Conservation (phyloP, 306 rosid species). For the Acacia acuminata region DNA sequence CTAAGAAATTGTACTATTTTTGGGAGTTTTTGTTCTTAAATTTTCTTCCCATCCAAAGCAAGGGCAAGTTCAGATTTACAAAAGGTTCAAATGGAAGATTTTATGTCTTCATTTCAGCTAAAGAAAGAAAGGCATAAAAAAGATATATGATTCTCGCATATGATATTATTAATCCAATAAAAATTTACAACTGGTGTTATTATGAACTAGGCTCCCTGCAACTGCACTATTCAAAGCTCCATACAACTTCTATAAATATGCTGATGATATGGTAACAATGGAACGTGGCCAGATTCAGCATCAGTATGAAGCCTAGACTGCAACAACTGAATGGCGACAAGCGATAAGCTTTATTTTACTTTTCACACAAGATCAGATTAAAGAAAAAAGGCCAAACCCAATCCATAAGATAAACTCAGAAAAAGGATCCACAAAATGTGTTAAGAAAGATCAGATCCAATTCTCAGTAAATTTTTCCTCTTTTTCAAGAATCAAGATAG, state of each 20-base stretch:
- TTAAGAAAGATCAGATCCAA: slow-evolving; percentile 12
- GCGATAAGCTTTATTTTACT: background rate
- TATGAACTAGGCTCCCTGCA: background rate
- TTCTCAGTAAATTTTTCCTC: slow-evolving; percentile 13
- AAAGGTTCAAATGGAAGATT: background rate
- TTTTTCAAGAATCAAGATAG: background rate
- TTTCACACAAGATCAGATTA: background rate
- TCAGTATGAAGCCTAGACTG: background rate
- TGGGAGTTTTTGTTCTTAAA: background rate
- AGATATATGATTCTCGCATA: no score
- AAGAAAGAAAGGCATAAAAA: background rate
- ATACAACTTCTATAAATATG: background rate
- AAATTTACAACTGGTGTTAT: background rate
- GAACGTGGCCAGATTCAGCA: background rate
- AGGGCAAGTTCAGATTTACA: background rate
- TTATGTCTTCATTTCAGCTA: background rate
- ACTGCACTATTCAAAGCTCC: background rate
- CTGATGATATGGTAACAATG: background rate
- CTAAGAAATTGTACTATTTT: background rate
- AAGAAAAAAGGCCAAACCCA: background rate
- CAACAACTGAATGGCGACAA: background rate
- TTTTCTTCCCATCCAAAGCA: background rate
- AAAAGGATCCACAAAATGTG: background rate
- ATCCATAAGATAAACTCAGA: background rate
- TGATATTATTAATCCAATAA: background rate